Evolutionary conservation across 306 rosid species (phyloP), one percentile per base, ranked within the genome.

Genomic region (Glycyrrhiza uralensis): DNA sequence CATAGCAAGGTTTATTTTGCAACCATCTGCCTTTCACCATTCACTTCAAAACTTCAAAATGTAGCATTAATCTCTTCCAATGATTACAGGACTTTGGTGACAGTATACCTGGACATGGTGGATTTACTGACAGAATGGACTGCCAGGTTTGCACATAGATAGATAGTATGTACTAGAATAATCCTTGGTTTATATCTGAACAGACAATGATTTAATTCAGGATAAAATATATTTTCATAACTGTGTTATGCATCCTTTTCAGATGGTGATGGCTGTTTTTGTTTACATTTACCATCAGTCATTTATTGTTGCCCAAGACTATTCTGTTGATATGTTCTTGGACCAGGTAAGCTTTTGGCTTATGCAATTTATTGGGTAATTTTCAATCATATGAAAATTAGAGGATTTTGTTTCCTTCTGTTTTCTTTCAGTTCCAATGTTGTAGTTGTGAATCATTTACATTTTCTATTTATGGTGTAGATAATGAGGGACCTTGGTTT

Each of bases 91-190:
- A 94, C 82, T 94, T 94, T 59, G 99, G 99, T 7, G 96, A 86
- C 66, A 94, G 91, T 63, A 94, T 94, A 73, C 99, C 99, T 39
- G 99, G 99, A 62, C 99, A 94, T 78, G 99, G 99, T 44, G 99
- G 97, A 81, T 87, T 94, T 71, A 94, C 99, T n/a, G 97, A 94
- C 78, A 92, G 99, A 88, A 94, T 94, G 99, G 99, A 94, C 75
- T 94, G 99, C 76, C 99, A 94, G 97, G 99, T 92, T 72, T 49
- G 63, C 44, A 29, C 18, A 57, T 61, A 61, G 36, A 67, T 26
- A 23, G 19, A 44, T 14, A 58, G 13, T 55, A 39, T 39, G 20
- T 55, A 75, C 26, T 39, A n/a, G 19, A 50, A 20, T 50, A 22
- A 58, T 62, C 67, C 33, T 32, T 51, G 66, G 30, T 41, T 23